These are phyloP conservation scores for Bocquillonia castaneifolia DNA, from an alignment of 441 rosid genomes.

Conservation along the genomic window DNA sequence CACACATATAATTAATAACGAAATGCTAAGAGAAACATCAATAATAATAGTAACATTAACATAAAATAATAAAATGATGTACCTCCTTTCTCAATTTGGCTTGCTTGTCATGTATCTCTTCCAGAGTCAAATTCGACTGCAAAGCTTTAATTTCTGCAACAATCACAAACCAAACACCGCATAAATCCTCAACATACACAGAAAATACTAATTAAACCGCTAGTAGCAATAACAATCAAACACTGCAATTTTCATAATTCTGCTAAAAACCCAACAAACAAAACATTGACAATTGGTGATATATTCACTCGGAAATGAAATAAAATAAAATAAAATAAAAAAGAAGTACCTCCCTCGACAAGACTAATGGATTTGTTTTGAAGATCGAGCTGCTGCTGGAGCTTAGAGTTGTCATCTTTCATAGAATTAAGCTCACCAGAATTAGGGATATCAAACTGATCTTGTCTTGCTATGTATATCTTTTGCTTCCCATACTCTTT, in stretches of 20 bases:
- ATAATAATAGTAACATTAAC: no score
- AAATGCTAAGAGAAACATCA: no score
- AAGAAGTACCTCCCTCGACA: constrained; percentile 62
- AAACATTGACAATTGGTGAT: no score
- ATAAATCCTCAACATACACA: no score
- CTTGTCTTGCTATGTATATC: constrained; percentile 80
- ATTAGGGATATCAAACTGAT: constrained; percentile 82
- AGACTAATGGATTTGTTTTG: constrained; percentile 49
- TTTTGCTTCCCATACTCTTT: constrained; percentile 97
- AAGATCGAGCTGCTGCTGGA: constrained; percentile 58
- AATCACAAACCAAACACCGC: background rate
- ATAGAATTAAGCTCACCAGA: constrained; percentile 68
- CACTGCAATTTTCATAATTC: no score
- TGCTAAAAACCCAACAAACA: no score
- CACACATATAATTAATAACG: no score
- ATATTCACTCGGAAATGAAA: no score
- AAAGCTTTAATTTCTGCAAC: constrained; percentile 56
- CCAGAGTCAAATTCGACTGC: constrained; percentile 74
- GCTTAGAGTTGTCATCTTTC: constrained; percentile 66
- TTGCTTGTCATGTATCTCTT: constrained; percentile 60
- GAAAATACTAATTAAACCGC: no score
- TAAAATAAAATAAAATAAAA: no score
- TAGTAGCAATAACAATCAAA: no score
- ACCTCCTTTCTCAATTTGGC: constrained; percentile 43
- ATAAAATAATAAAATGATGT: no score